Evolutionary conservation across 163 green algal species (phyloP).

Genomic region (Smithsoniella earleae): DNA sequence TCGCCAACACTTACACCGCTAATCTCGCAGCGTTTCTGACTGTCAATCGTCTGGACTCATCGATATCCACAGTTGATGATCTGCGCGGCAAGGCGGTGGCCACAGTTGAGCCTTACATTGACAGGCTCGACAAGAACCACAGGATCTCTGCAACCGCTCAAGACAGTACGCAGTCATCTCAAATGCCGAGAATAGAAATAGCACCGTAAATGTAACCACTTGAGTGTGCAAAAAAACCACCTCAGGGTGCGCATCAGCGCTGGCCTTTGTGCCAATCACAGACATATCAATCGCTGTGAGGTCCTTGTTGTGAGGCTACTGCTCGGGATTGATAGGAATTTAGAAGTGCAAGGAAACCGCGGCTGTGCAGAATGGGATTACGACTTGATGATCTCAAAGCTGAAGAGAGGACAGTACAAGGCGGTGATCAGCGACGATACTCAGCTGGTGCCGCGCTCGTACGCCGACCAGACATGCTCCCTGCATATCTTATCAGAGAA

Average conservation of each 20-base stretch:
- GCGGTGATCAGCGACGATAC: slow-evolving; percentile 30
- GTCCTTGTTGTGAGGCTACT: too few relatives aligned
- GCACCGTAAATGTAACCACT: too few relatives aligned
- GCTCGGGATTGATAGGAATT: too few relatives aligned
- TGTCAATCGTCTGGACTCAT: slow-evolving; percentile 21
- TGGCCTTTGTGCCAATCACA: too few relatives aligned
- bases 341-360: too few relatives aligned
- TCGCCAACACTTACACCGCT: slow-evolving; percentile 34
- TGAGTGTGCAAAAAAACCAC: too few relatives aligned
- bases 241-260: too few relatives aligned
- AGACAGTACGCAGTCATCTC: not conserved
- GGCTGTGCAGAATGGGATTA: slow-evolving; percentile 22
- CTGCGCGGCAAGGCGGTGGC: slow-evolving; percentile 16
- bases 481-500: slow-evolving; percentile 19
- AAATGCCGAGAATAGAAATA: too few relatives aligned
- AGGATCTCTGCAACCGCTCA: not conserved
- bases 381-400: not conserved
- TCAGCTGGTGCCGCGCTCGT: slow-evolving; percentile 11
- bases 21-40: slow-evolving; percentile 34
- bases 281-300: too few relatives aligned
- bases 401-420: not conserved
- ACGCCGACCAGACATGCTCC: slow-evolving; percentile 5
- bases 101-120: not conserved
- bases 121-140: slow-evolving; percentile 4
- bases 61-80: not conserved